Percentiles rank a stretch among this genome's conserved stretches.
Evolutionary conservation across 2,329 filamentous ascomycete genomes (phyloP).

Genomic region (Talaromyces sp.): DNA sequence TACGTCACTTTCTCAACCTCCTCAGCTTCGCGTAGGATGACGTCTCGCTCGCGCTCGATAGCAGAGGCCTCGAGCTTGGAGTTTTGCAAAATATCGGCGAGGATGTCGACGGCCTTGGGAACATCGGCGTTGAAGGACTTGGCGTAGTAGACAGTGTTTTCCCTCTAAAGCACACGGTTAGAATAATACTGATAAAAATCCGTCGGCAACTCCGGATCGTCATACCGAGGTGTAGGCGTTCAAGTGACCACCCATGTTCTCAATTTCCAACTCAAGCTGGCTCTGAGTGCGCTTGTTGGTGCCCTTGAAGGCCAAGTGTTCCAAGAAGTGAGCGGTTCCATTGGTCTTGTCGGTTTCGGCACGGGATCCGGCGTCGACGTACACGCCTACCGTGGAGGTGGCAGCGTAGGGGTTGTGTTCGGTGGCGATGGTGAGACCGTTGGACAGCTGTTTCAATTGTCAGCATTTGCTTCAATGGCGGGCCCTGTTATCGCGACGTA

Average conservation of each 20-base stretch:
- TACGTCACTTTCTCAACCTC: constrained; percentile 80
- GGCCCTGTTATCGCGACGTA: constrained; percentile 42
- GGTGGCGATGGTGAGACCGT: constrained; percentile 72
- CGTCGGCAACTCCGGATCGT: constrained; percentile 18
- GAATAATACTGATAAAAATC: constrained; percentile 13
- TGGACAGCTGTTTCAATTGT: constrained; percentile 18
- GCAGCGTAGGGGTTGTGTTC: constrained; percentile 98
- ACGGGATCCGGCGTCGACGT: constrained; percentile 98
- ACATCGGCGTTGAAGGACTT: constrained; percentile 99
- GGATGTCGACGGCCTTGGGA: constrained; percentile 92
- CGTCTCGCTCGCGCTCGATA: constrained; percentile 96
- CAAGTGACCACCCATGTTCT: constrained; percentile 99
- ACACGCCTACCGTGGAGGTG: constrained; percentile 96
- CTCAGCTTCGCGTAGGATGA: constrained; percentile 97
- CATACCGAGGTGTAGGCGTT: constrained; percentile 99
- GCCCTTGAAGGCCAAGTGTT: constrained; percentile 99
- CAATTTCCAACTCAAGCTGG: constrained; percentile 98
- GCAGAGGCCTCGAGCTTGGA: constrained; percentile 91
- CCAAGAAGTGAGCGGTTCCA: constrained; percentile 98
- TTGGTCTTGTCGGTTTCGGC: constrained; percentile 98
- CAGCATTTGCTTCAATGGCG: background rate
- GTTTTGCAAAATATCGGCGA: constrained; percentile 98
- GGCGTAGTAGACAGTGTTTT: constrained; percentile 99
- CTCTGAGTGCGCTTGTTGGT: constrained; percentile 92
- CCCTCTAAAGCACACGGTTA: constrained; percentile 58